Conservation (phyloP, 176 grass and related monocot species). For the Olyra latifolia region DNA sequence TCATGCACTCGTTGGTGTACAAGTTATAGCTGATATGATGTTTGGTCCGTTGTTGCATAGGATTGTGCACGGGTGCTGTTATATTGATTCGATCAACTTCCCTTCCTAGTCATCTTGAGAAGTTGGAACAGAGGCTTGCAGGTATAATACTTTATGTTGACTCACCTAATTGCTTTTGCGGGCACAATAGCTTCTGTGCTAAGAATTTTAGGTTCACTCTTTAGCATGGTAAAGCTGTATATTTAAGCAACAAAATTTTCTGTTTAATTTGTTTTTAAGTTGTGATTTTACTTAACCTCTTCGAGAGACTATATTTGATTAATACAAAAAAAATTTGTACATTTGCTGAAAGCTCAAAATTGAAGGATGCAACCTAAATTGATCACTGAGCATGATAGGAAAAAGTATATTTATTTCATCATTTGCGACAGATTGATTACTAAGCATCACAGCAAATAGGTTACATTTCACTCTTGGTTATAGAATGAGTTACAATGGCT, state of each 20-base stretch:
- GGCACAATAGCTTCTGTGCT: neutral
- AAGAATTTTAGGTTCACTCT: neutral
- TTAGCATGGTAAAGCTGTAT: neutral
- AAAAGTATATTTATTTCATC: neutral
- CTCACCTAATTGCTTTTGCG: neutral
- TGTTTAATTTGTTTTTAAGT: neutral
- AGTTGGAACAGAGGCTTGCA: conserved; percentile 60
- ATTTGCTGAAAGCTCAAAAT: neutral
- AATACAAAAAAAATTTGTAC: neutral
- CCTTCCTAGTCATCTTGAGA: conserved; percentile 52
- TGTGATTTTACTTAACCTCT: neutral
- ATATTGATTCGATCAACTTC: conserved; percentile 59
- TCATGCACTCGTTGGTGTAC: neutral
- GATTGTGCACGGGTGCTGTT: conserved; percentile 44
- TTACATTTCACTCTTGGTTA: neutral
- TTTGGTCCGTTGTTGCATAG: conserved; percentile 42
- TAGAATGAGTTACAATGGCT: neutral
- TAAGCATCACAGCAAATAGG: neutral
- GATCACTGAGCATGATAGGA: neutral
- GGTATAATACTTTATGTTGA: conserved; percentile 38
- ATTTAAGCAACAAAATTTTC: neutral
- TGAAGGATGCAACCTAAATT: neutral
- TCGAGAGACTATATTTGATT: neutral
- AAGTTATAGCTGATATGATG: neutral
- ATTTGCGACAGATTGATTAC: neutral